Conservation (phyloP, 2,329 filamentous ascomycete species). For the Penicillium sp. region DNA sequence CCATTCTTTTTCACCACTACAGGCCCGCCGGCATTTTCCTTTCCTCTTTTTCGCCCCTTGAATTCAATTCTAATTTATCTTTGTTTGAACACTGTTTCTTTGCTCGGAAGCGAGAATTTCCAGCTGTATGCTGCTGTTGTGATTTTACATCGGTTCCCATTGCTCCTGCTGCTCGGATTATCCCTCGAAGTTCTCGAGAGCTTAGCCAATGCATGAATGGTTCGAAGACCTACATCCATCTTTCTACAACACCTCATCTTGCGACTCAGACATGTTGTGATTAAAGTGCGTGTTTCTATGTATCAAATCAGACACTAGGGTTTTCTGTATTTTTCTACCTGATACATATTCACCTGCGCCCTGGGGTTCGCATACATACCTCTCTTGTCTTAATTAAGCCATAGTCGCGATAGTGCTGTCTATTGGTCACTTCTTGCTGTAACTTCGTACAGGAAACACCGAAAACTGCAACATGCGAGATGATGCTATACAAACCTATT, state of each 20-base stretch:
- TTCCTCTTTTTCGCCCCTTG: background rate
- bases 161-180: background rate
- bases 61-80: background rate
- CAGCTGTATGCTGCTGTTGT: background rate
- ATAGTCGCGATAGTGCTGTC: no score
- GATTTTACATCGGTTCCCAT: background rate
- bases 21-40: background rate
- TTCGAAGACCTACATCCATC: background rate
- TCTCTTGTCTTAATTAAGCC: no score
- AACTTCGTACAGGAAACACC: background rate
- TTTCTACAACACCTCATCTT: background rate
- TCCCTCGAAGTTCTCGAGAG: background rate
- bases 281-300: background rate
- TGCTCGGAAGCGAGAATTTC: background rate
- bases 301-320: no score
- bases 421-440: background rate
- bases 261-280: background rate
- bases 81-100: background rate
- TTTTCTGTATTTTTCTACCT: no score
- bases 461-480: no score
- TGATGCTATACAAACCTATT: background rate
- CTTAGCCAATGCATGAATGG: background rate
- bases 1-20: background rate
- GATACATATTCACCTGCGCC: no score
- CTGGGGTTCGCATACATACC: no score